phyloP scores from a whole-genome alignment of 2,329 filamentous ascomycete genomes.

The Penicillium sp. region DNA sequence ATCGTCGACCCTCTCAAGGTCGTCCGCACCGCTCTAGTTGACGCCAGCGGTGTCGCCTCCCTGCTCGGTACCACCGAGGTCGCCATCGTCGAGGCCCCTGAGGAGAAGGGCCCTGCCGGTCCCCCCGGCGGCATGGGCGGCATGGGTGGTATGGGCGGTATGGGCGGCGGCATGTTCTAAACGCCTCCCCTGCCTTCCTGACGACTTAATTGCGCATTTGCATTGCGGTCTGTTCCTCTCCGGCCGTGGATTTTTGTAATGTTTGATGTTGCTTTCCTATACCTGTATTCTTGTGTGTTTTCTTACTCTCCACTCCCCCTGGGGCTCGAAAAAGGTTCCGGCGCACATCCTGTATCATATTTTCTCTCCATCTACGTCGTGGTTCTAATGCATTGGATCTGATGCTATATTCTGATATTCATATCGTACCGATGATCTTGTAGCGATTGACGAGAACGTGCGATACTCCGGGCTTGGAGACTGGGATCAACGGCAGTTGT shows the following conservation, averaged over 20 bases:
- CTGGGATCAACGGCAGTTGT: too few relatives aligned
- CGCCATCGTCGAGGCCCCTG: constrained; percentile 90
- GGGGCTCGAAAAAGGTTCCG: constrained; percentile 22
- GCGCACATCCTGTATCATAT: constrained; percentile 28
- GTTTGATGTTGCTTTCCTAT: constrained; percentile 24
- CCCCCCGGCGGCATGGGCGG: constrained; percentile 50
- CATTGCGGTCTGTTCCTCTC: constrained; percentile 33
- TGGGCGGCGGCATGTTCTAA: constrained; percentile 66
- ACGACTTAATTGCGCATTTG: constrained; percentile 28
- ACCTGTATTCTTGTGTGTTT: constrained; percentile 25
- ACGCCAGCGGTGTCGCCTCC: constrained; percentile 93
- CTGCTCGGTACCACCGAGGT: constrained; percentile 97
- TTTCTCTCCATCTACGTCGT: constrained; percentile 10
- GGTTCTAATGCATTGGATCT: constrained; percentile 17
- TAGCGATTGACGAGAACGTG: too few relatives aligned
- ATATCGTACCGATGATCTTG: too few relatives aligned
- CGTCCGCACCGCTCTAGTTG: constrained; percentile 90
- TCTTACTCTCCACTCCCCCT: constrained; percentile 21
- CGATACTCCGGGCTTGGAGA: too few relatives aligned
- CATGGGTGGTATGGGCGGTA: constrained; percentile 61
- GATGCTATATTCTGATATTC: constrained; percentile 10
- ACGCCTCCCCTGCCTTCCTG: constrained; percentile 10
- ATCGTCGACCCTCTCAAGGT: constrained; percentile 99
- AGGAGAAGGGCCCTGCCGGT: constrained; percentile 73
- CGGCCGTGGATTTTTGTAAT: constrained; percentile 25